phyloP scores from a whole-genome alignment of 768 basidiomycete species.

The Macrocybe gigantea region DNA sequence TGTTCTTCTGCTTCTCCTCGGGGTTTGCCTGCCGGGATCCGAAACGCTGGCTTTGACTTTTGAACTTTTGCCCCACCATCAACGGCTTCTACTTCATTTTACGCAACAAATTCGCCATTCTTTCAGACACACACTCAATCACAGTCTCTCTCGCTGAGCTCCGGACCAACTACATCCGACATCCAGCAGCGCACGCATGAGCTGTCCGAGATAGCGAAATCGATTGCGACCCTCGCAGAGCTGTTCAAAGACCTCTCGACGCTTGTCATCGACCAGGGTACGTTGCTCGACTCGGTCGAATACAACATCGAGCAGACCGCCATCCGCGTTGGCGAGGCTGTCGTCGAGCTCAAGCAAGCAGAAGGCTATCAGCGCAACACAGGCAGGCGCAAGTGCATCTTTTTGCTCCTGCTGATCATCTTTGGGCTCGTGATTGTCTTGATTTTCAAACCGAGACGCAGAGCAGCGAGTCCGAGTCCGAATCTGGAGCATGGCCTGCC shows the following conservation, averaged over 20 bases:
- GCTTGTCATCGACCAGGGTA: slow-evolving; percentile 97
- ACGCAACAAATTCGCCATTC: slow-evolving; percentile 4
- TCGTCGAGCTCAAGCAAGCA: slow-evolving; percentile 77
- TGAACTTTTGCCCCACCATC: background rate
- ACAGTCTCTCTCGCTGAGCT: slow-evolving; percentile 27
- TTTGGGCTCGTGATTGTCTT: slow-evolving; percentile 82
- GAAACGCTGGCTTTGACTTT: background rate
- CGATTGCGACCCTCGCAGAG: slow-evolving; percentile 87
- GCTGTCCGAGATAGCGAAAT: slow-evolving; percentile 85
- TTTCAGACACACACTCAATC: slow-evolving; percentile 25
- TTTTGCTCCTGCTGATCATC: slow-evolving; percentile 86
- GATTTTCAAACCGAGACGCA: slow-evolving; percentile 76
- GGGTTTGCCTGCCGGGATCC: background rate
- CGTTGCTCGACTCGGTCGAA: slow-evolving; percentile 92
- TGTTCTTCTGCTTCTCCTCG: too few species aligned
- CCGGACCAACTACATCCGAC: slow-evolving; percentile 30
- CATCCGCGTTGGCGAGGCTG: slow-evolving; percentile 75
- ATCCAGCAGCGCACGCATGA: slow-evolving; percentile 54
- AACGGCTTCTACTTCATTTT: slow-evolving; percentile 1
- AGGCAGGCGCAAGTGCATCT: slow-evolving; percentile 88
- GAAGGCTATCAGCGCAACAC: slow-evolving; percentile 91
- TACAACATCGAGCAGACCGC: slow-evolving; percentile 96
- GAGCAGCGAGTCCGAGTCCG: slow-evolving; percentile 13
- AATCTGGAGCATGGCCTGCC: too few species aligned
- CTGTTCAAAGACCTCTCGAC: slow-evolving; percentile 93